Evolutionary conservation across 2,329 filamentous ascomycete genomes (phyloP), one percentile per base, ranked within the genome.

Genomic region (Cytospora chrysosperma): DNA sequence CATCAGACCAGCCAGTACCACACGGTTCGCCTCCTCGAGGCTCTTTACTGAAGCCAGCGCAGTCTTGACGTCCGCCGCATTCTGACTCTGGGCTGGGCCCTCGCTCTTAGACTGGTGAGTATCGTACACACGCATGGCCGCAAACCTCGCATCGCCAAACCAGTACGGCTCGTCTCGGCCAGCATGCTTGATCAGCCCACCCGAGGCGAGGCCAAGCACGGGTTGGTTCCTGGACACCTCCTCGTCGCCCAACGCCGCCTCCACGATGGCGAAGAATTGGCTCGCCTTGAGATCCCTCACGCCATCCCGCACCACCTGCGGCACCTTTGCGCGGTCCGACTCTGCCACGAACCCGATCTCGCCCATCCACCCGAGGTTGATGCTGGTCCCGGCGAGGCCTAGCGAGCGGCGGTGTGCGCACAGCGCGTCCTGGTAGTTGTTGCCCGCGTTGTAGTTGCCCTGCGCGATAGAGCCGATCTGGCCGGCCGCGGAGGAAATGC

Each of bases 401-500:
- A 67, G 69, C 28, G 67, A 62, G 19, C 69, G 68, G 24, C 71
- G 70, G 63, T 72, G 68, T 56, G 69, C 62, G 61, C 69, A 69
- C 32, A 72, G 66, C 27, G 69, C 69, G 24, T 72, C 70, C 58
- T 72, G 70, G 66, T 71, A 72, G 17, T 70, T 71, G 57, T 72
- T 72, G 30, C 71, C 71, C 28, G 70, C 66, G 59, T 72, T 72
- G 67, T 73, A 72, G 40, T 72, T 71, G 43, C 69, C 70, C 65
- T 73, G 71, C n/a, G 70, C 71, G 43, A 71, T 70, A 21, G 71
- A 72, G 15, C 71, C 71, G 30, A 73, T 70, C 57, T 71, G 69
- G 1, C 71, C 71, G 10, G 70, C 69, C 7, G 69, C 64, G 6
- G 70, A 72, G 3, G 71, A 72, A 32, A 72, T 64, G 10, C 67